These are phyloP conservation scores for Iberis amara DNA, from an alignment of 441 rosid species.

Conservation along the genomic window DNA sequence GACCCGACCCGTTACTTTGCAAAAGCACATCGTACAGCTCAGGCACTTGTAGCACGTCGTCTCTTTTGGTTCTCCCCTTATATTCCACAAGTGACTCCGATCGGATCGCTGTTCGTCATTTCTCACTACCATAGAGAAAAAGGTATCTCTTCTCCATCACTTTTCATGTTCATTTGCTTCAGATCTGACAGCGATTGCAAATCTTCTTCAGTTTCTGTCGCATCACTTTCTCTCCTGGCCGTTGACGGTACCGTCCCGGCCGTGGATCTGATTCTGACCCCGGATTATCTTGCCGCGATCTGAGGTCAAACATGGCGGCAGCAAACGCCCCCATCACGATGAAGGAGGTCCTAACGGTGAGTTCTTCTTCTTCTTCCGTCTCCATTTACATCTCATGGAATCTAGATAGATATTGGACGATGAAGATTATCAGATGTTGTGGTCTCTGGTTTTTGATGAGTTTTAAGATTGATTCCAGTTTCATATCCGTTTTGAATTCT, in stretches of 20 bases:
- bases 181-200: conserved; percentile 58
- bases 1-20: conserved; percentile 12
- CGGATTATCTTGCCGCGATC: conserved; percentile 39
- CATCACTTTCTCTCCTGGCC: conserved; percentile 24
- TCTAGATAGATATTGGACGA: conserved; percentile 26
- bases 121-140: conserved; percentile 1
- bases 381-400: conserved; percentile 11
- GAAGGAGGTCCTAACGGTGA: conserved; percentile 61
- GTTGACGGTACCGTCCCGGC: conserved; percentile 37
- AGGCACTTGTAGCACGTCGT: conserved; percentile 30
- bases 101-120: conserved; percentile 32
- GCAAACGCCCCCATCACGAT: conserved; percentile 62
- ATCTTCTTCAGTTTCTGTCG: conserved; percentile 25
- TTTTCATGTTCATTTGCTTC: conserved; percentile 39
- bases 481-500: conserved; percentile 8
- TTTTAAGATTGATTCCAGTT: conserved; percentile 17
- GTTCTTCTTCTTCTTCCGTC: conserved; percentile 31
- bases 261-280: conserved; percentile 45
- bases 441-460: conserved; percentile 4
- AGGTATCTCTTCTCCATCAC: conserved; percentile 9
- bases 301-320: conserved; percentile 54
- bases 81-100: conserved; percentile 33
- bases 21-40: conserved; percentile 29
- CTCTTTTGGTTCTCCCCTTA: conserved; percentile 14
- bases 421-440: conserved; percentile 4